Percentiles rank a stretch among this genome's conserved stretches.
These are phyloP conservation scores for Saturnispora besseyi DNA, from an alignment of 805 yeast genomes.

Conservation along the genomic window DNA sequence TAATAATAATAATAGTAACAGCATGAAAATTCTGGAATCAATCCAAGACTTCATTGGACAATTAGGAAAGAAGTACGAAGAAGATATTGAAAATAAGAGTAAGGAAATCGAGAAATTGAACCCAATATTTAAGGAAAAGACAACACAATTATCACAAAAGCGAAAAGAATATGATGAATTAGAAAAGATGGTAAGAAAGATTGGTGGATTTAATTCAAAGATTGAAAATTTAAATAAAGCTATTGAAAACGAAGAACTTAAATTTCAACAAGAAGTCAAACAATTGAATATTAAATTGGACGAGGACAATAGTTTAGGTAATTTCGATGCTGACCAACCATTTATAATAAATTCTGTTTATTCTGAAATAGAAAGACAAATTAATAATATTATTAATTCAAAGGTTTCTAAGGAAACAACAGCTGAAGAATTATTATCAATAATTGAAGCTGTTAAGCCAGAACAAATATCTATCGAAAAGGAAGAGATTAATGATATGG, in stretches of 20 bases:
- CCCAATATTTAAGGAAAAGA: constrained; percentile 47
- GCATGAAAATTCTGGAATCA: constrained; percentile 38
- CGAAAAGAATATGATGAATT: constrained; percentile 45
- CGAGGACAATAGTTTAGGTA: constrained; percentile 39
- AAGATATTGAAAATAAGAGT: constrained; percentile 47
- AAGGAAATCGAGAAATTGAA: constrained; percentile 44
- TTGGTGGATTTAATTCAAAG: constrained; percentile 45
- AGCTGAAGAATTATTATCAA: constrained; percentile 3
- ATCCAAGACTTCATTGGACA: constrained; percentile 42
- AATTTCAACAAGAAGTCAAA: constrained; percentile 36
- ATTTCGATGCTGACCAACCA: constrained; percentile 87
- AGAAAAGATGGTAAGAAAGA: constrained; percentile 33
- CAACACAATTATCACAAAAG: constrained; percentile 39
- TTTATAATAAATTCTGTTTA: constrained; percentile 59
- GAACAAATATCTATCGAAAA: constrained; percentile 7
- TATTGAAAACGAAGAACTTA: constrained; percentile 50
- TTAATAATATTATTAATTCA: constrained; percentile 21
- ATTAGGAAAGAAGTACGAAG: constrained; percentile 50
- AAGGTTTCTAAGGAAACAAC: background rate
- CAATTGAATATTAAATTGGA: constrained; percentile 25
- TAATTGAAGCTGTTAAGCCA: constrained; percentile 12
- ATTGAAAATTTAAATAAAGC: constrained; percentile 53
- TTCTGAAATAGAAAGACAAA: constrained; percentile 38
- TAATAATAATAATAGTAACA: constrained; percentile 6
- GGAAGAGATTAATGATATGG: constrained; percentile 26